A percentile compares a stretch with the other conserved stretches of the same genome.
Evolutionary conservation across 164 flowering plant species (phyloP).

Genomic region (Annona squamosa): DNA sequence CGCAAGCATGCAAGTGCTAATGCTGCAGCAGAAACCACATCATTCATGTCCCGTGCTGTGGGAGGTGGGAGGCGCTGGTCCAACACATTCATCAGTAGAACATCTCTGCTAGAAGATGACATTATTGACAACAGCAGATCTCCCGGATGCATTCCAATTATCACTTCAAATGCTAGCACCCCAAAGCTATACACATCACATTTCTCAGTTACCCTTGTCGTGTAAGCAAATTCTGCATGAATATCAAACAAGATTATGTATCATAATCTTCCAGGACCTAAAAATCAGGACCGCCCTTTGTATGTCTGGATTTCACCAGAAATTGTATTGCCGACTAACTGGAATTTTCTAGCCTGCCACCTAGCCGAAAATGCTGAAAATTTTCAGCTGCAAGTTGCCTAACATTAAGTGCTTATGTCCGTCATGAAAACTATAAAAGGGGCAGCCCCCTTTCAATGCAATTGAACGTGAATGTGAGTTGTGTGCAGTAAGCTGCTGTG

Average conservation of each 20-base stretch:
- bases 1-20: conserved; percentile 7
- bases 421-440: too few relatives aligned
- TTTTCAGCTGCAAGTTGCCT: too few relatives aligned
- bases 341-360: too few relatives aligned
- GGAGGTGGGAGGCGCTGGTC: conserved; percentile 6
- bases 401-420: too few relatives aligned
- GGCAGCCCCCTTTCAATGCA: too few relatives aligned
- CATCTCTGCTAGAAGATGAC: neutral
- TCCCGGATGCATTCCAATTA: conserved; percentile 9
- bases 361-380: too few relatives aligned
- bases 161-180: neutral
- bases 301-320: too few relatives aligned
- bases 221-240: conserved; percentile 6
- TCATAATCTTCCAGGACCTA: too few relatives aligned
- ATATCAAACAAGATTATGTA: neutral
- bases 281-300: too few relatives aligned
- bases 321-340: too few relatives aligned
- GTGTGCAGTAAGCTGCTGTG: too few relatives aligned
- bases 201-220: conserved; percentile 9
- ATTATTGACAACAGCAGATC: neutral
- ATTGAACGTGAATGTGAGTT: too few relatives aligned
- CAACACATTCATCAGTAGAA: conserved; percentile 1
- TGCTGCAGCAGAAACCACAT: neutral
- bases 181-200: conserved; percentile 11
- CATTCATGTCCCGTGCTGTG: neutral